A percentile compares a stretch with the other conserved stretches of the same genome.
Evolutionary conservation across 1,284 basidiomycete species (phyloP).

Genomic region (Cryptococcus neoformans): DNA sequence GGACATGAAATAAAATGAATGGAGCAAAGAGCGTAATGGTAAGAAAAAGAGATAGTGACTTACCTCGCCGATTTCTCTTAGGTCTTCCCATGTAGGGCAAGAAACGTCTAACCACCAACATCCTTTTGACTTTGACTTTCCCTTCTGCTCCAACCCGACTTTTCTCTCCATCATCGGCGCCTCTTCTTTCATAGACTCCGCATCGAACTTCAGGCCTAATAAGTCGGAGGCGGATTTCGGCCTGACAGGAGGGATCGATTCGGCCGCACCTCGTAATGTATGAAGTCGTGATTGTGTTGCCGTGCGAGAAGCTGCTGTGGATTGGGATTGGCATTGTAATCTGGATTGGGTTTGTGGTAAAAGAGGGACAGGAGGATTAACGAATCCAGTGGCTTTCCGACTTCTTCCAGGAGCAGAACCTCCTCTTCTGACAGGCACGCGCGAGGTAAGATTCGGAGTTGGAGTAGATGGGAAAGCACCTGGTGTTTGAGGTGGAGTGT

Average conservation of each 20-base stretch:
- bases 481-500: too few species aligned
- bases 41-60: constrained; percentile 22
- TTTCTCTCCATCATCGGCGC: constrained; percentile 11
- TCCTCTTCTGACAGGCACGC: constrained; percentile 18
- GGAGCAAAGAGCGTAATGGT: not conserved
- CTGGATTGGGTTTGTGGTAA: too few species aligned
- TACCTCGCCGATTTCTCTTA: constrained; percentile 82
- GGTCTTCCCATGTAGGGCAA: constrained; percentile 85
- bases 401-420: constrained; percentile 27
- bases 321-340: too few species aligned
- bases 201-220: constrained; percentile 27
- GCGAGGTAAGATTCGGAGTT: too few species aligned
- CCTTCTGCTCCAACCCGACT: constrained; percentile 1
- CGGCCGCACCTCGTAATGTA: constrained; percentile 16
- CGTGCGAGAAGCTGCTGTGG: too few species aligned
- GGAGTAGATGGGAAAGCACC: too few species aligned
- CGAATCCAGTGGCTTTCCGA: constrained; percentile 1
- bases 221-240: constrained; percentile 47
- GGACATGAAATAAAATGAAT: not conserved
- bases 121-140: constrained; percentile 36
- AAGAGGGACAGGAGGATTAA: too few species aligned
- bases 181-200: constrained; percentile 11
- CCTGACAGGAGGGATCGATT: constrained; percentile 15
- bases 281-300: constrained; percentile 25
- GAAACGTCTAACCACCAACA: constrained; percentile 94